phyloP scores from a whole-genome alignment of 208 protist species.

The Crithidia expoeki region DNA sequence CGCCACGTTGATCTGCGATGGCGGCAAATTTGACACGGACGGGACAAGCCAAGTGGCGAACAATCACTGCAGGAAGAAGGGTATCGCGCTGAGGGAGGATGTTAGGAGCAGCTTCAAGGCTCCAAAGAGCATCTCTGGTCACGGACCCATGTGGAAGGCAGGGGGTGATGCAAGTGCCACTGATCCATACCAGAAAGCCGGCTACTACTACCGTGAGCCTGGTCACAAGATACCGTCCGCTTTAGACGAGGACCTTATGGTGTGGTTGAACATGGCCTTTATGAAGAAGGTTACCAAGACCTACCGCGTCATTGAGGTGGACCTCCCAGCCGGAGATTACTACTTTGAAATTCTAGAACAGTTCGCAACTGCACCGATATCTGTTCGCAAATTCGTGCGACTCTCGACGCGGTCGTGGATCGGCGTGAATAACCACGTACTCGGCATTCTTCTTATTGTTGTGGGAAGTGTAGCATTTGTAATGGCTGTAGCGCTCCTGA shows the following conservation, averaged over 20 bases:
- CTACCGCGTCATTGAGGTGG: conserved; percentile 89
- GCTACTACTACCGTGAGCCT: conserved; percentile 83
- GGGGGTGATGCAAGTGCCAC: conserved; percentile 41
- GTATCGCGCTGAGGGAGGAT: conserved; percentile 95
- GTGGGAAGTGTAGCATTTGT: conserved; percentile 80
- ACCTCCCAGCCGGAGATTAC: conserved; percentile 90
- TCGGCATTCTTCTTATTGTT: conserved; percentile 92
- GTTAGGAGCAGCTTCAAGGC: conserved; percentile 77
- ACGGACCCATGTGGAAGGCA: conserved; percentile 46
- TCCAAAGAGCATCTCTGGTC: conserved; percentile 33
- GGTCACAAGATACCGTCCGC: conserved; percentile 79
- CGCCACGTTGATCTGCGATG: conserved; percentile 79
- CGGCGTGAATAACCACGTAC: conserved; percentile 94
- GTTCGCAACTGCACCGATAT: conserved; percentile 87
- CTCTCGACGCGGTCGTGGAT: conserved; percentile 93
- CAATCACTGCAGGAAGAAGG: conserved; percentile 84
- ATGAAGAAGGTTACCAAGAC: conserved; percentile 97
- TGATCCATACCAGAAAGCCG: conserved; percentile 68
- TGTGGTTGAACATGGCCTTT: conserved; percentile 96
- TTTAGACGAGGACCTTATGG: conserved; percentile 97
- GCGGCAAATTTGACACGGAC: conserved; percentile 55
- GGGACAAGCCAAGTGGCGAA: conserved; percentile 27
- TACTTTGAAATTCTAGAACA: conserved; percentile 89
- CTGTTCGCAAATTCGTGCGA: conserved; percentile 93
- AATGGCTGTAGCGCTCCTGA: conserved; percentile 34